Evolutionary conservation across 768 basidiomycete species (phyloP), one percentile per base, ranked within the genome.

Genomic region (Neoboletus magnificus): DNA sequence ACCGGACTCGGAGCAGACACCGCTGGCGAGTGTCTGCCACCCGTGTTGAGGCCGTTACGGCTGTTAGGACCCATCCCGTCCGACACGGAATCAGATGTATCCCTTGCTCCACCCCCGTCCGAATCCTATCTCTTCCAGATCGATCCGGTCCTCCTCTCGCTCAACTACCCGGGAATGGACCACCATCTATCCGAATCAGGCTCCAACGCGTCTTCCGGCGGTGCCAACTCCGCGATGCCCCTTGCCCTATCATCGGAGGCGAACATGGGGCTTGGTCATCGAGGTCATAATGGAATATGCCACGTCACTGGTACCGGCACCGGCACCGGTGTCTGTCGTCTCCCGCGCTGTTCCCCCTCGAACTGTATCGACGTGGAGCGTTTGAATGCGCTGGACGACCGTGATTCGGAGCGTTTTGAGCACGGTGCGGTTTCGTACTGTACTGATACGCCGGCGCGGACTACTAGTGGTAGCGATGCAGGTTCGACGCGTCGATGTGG

Each of bases 81-180:
- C 23, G 40, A 48, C 33, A 6, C 37, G 39, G 43, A 18, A 39
- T 3, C 45, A 8, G 41, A 54, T 13, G 5, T 22, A 6, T 12
- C 20, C 15, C 30, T 39, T n/a, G n/a, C 11, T 2, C 30, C 15
- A 0, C 12, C 23, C n/a, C 12, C 54, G 3, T n/a, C 48, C 12
- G 35, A 48, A 18, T 25, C 48, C 23, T 25, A 50, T 15, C 44
- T 50, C 11, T 43, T 65, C 29, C 66, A 65, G 44, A 71, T 71
- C 39, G 71, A 71, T 20, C 71, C 69, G 29, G 30, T 45, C 13
- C 16, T 73, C 32, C 61, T 73, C 41, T 54, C 60, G 22, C 52
- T 58, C 27, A 25, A 42, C 37, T 57, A 70, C 20, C 46, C 59
- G 0, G 60, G 53, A 1, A 23, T 55, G 37, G 30, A 32, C 4